Evolutionary conservation across 495 filamentous ascomycete species (phyloP).

Genomic region (Penicillium goetzii): DNA sequence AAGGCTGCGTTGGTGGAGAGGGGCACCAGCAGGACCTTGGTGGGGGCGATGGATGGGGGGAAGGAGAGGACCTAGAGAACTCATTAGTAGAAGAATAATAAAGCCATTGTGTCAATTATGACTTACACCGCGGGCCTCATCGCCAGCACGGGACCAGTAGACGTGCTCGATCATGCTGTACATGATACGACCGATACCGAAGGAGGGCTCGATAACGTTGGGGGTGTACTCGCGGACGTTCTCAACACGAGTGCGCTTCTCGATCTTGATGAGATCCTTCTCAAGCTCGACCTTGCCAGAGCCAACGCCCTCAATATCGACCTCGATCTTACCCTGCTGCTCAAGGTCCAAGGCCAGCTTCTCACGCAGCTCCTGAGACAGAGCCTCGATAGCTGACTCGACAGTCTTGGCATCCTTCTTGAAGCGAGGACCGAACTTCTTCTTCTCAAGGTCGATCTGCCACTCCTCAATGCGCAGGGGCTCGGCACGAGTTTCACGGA

Average conservation of each 20-base stretch:
- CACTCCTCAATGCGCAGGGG: slow-evolving; percentile 73
- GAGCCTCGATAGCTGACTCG: slow-evolving; percentile 67
- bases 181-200: slow-evolving; percentile 80
- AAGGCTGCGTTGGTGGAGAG: slow-evolving; percentile 63
- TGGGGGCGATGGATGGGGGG: slow-evolving; percentile 66
- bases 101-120: neutral
- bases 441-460: slow-evolving; percentile 77
- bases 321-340: slow-evolving; percentile 64
- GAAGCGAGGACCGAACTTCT: slow-evolving; percentile 79
- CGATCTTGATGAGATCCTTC: slow-evolving; percentile 71
- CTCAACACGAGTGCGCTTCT: slow-evolving; percentile 69
- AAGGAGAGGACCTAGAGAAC: slow-evolving; percentile 63
- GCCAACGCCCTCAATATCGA: slow-evolving; percentile 67
- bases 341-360: slow-evolving; percentile 67
- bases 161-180: slow-evolving; percentile 79
- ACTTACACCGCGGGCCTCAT: slow-evolving; percentile 66
- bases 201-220: slow-evolving; percentile 85
- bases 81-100: neutral
- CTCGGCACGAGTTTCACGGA: slow-evolving; percentile 67
- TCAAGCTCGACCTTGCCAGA: slow-evolving; percentile 70
- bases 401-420: slow-evolving; percentile 80
- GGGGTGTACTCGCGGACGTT: slow-evolving; percentile 77
- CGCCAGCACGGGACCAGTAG: slow-evolving; percentile 72
- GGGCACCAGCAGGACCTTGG: slow-evolving; percentile 70
- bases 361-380: slow-evolving; percentile 71